Evolutionary conservation across 2,329 filamentous ascomycete genomes (phyloP).

Genomic region (Pseudogymnoascus verrucosus): DNA sequence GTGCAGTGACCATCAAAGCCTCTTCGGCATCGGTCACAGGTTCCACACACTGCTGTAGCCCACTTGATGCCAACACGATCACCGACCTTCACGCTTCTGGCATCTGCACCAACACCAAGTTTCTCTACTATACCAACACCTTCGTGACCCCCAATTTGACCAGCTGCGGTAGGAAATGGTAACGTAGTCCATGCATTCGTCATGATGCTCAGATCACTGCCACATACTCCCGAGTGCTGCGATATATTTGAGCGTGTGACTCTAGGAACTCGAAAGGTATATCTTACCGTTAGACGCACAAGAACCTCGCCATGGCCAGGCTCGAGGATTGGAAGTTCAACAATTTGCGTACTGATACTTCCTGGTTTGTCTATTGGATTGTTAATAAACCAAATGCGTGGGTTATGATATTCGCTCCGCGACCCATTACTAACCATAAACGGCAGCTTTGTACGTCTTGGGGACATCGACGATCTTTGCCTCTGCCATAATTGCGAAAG

Average conservation of each 20-base stretch:
- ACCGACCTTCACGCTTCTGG: constrained; percentile 51
- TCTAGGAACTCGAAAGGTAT: neutral
- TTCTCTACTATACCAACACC: constrained; percentile 59
- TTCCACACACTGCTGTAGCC: constrained; percentile 44
- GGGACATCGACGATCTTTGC: neutral
- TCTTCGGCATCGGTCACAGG: constrained; percentile 45
- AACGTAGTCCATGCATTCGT: constrained; percentile 31
- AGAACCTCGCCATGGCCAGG: constrained; percentile 28
- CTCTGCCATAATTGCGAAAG: neutral
- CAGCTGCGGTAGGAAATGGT: constrained; percentile 20
- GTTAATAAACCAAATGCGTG: neutral
- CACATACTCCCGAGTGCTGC: constrained; percentile 54
- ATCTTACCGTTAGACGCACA: constrained; percentile 19
- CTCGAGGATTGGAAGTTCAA: constrained; percentile 29
- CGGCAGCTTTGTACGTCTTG: neutral
- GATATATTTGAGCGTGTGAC: neutral
- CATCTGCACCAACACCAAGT: constrained; percentile 52
- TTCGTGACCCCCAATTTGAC: constrained; percentile 63
- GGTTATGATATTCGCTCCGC: neutral
- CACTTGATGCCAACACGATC: constrained; percentile 65
- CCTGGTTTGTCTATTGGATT: neutral
- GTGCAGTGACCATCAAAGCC: constrained; percentile 57
- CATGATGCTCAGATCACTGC: constrained; percentile 53
- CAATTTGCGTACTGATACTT: constrained; percentile 14
- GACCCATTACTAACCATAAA: neutral